Conservation (phyloP, 2,329 filamentous ascomycete species). For the Colletotrichum australisinense region DNA sequence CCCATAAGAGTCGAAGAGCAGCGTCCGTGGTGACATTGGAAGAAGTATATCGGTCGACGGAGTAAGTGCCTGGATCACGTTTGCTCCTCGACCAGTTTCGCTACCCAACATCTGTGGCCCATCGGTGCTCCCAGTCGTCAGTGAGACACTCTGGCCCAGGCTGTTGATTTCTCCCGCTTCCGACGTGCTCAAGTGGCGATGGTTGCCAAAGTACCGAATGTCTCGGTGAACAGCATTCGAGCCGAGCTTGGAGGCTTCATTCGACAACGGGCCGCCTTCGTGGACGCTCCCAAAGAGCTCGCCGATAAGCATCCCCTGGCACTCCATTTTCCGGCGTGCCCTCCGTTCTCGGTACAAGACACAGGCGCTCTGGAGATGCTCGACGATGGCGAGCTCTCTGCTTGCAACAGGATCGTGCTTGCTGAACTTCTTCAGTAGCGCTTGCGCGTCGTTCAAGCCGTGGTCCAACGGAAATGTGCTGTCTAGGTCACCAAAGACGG, state of each 20-base stretch:
- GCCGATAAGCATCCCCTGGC: slow-evolving; percentile 38
- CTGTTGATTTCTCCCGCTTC: not conserved
- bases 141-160: slow-evolving; percentile 4
- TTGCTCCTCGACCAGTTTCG: slow-evolving; percentile 11
- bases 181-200: not conserved
- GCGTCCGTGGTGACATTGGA: slow-evolving; percentile 38
- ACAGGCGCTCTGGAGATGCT: slow-evolving; percentile 40
- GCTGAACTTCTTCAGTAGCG: slow-evolving; percentile 40
- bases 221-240: not conserved
- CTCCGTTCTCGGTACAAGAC: slow-evolving; percentile 38
- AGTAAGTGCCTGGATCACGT: slow-evolving; percentile 30
- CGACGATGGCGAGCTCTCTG: slow-evolving; percentile 39
- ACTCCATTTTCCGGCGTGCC: slow-evolving; percentile 39
- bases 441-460: slow-evolving; percentile 39
- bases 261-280: not conserved
- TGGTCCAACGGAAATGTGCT: slow-evolving; percentile 44
- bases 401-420: slow-evolving; percentile 39
- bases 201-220: not conserved
- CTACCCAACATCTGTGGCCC: not conserved
- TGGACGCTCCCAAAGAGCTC: slow-evolving; percentile 42
- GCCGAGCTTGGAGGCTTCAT: not conserved
- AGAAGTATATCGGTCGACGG: slow-evolving; percentile 34
- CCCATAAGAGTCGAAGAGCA: slow-evolving; percentile 39
- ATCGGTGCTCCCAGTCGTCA: slow-evolving; percentile 1
- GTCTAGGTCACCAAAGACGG: slow-evolving; percentile 57